phyloP scores from a whole-genome alignment of 352 stramenopile species.

The Elongisporangium anandrum region DNA sequence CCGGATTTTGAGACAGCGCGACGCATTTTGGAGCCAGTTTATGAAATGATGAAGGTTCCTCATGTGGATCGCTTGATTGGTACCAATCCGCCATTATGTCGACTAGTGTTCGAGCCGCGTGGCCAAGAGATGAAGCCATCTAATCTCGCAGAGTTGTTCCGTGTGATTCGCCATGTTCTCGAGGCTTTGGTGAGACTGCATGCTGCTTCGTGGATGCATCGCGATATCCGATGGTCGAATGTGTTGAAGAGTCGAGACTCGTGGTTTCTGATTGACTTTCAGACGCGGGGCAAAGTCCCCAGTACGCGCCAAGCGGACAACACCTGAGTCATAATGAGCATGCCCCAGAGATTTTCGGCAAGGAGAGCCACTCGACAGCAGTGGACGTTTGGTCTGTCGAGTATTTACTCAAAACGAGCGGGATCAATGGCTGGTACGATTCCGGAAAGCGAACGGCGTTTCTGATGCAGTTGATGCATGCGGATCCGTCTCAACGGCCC shows the following conservation, averaged over 20 bases:
- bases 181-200: conserved; percentile 2
- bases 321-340: conserved; percentile 1
- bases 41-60: not conserved
- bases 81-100: not conserved
- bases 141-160: too few relatives aligned
- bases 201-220: conserved; percentile 5
- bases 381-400: conserved; percentile 3
- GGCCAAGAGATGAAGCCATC: too few relatives aligned
- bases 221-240: conserved; percentile 3
- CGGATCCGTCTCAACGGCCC: not conserved
- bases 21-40: not conserved
- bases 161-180: too few relatives aligned
- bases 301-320: not conserved
- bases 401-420: not conserved
- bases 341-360: conserved; percentile 1
- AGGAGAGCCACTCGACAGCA: not conserved
- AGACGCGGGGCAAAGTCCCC: conserved; percentile 1
- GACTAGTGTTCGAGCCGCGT: too few relatives aligned
- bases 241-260: not conserved
- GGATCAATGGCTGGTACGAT: not conserved
- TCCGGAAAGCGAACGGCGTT: not conserved
- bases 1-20: not conserved
- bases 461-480: conserved; percentile 3
- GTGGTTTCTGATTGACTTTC: conserved; percentile 2
- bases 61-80: not conserved